Percentiles rank a stretch among this genome's conserved stretches.
Evolutionary conservation across 1,284 basidiomycete species (phyloP).

Genomic region (Neolentinus lepideus): DNA sequence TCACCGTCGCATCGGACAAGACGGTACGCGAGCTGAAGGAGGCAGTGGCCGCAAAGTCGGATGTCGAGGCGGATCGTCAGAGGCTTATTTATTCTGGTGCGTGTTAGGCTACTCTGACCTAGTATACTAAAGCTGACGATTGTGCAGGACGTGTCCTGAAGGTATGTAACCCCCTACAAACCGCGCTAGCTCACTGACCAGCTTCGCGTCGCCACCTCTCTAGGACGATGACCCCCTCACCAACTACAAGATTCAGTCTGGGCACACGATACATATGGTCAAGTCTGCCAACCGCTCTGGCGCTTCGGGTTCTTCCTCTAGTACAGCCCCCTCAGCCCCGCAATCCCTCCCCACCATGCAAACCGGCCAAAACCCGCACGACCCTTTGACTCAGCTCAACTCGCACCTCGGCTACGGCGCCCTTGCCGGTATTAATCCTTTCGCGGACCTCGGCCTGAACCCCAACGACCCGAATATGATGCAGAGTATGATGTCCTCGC

Average conservation of each 20-base stretch:
- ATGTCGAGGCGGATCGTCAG: conserved; percentile 82
- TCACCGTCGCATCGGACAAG: conserved; percentile 72
- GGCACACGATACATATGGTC: conserved; percentile 91
- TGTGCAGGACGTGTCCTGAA: conserved; percentile 63
- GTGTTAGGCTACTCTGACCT: conserved; percentile 15
- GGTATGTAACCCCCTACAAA: conserved; percentile 26
- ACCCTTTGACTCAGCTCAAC: conserved; percentile 73
- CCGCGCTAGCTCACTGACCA: neutral
- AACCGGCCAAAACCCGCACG: conserved; percentile 74
- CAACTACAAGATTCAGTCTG: conserved; percentile 82
- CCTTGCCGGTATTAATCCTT: conserved; percentile 82
- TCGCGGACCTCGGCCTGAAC: conserved; percentile 81
- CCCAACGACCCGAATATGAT: conserved; percentile 88
- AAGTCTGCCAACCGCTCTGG: conserved; percentile 37
- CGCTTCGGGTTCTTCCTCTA: conserved; percentile 7
- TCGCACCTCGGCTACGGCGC: conserved; percentile 63
- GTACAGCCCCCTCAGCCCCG: conserved; percentile 20
- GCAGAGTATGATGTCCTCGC: conserved; percentile 78
- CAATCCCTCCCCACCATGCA: conserved; percentile 69
- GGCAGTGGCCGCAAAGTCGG: conserved; percentile 74
- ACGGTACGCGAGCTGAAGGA: conserved; percentile 83
- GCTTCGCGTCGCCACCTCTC: conserved; percentile 5
- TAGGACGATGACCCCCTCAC: conserved; percentile 81
- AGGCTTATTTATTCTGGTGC: conserved; percentile 83
- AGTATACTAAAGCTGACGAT: neutral